Percentiles rank a stretch among this genome's conserved stretches.
Conservation (phyloP, 179 eudicot genomes). For the Monotropa hypopitys region DNA sequence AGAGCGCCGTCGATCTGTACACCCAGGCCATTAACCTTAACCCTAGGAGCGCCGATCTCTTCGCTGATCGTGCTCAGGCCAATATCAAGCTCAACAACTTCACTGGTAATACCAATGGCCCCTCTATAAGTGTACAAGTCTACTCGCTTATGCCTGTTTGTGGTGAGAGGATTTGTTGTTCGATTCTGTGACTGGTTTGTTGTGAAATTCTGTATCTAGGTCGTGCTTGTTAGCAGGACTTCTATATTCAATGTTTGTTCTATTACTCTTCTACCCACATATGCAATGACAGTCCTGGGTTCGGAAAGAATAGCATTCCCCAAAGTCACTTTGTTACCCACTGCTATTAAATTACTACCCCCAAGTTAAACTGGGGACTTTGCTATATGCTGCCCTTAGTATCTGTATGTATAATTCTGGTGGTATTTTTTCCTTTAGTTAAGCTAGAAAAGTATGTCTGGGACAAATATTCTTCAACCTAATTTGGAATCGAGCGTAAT, state of each 20-base stretch:
- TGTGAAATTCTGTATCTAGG: background rate
- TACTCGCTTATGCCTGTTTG: background rate
- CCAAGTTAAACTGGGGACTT: too few relatives aligned
- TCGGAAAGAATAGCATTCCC: too few relatives aligned
- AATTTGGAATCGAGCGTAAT: background rate
- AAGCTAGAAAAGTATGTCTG: background rate
- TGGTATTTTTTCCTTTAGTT: too few relatives aligned
- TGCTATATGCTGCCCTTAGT: background rate
- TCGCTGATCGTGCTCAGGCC: slow-evolving; percentile 64
- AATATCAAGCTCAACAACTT: slow-evolving; percentile 47
- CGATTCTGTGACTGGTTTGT: background rate
- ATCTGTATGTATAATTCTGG: background rate
- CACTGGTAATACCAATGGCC: slow-evolving; percentile 26
- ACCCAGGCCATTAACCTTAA: slow-evolving; percentile 39
- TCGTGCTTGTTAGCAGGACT: background rate
- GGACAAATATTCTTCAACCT: background rate
- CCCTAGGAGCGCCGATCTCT: slow-evolving; percentile 40
- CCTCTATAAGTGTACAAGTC: background rate
- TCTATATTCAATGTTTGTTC: too few relatives aligned
- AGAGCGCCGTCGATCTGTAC: slow-evolving; percentile 46
- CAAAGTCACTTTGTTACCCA: too few relatives aligned
- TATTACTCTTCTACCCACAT: too few relatives aligned
- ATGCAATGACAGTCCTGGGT: too few relatives aligned
- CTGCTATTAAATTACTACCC: too few relatives aligned
- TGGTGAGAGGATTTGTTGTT: background rate